Conservation (phyloP, 2,329 filamentous ascomycete species). For the Aureobasidium zeae region DNA sequence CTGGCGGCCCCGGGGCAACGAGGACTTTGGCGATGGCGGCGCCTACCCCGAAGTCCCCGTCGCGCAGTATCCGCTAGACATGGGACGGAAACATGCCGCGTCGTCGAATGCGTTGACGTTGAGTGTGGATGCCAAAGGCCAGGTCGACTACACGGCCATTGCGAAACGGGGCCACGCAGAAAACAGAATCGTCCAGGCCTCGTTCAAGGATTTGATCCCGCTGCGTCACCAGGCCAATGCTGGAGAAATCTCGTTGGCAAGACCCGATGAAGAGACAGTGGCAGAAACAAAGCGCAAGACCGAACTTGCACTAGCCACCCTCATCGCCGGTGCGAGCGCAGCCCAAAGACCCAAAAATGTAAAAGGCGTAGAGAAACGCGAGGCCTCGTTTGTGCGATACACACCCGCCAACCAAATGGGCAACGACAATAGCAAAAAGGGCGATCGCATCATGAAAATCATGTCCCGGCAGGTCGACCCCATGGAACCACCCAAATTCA, state of each 20-base stretch:
- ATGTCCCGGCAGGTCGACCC: conserved; percentile 88
- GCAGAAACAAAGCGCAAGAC: conserved; percentile 78
- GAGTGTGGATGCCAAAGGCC: conserved; percentile 82
- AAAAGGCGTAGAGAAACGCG: conserved; percentile 62
- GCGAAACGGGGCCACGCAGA: conserved; percentile 80
- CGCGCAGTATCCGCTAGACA: conserved; percentile 85
- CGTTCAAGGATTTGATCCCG: conserved; percentile 94
- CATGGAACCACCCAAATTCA: conserved; percentile 96
- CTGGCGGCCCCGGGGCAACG: conserved; percentile 81
- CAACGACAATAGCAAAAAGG: conserved; percentile 76
- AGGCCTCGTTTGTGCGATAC: conserved; percentile 90
- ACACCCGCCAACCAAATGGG: conserved; percentile 94
- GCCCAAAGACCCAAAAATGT: conserved; percentile 96
- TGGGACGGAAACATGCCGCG: conserved; percentile 67
- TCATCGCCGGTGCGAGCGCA: conserved; percentile 77
- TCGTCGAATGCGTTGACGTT: conserved; percentile 83
- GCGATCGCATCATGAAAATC: conserved; percentile 97
- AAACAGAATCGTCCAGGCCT: conserved; percentile 78
- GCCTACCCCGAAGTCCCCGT: conserved; percentile 90
- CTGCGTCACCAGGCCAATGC: conserved; percentile 86
- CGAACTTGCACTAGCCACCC: conserved; percentile 68
- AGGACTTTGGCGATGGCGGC: conserved; percentile 93
- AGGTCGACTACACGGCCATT: conserved; percentile 94
- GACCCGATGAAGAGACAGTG: conserved; percentile 78
- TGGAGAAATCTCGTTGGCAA: conserved; percentile 77